phyloP scores from a whole-genome alignment of 257 asterid genomes.

The Forsythia viridissima region DNA sequence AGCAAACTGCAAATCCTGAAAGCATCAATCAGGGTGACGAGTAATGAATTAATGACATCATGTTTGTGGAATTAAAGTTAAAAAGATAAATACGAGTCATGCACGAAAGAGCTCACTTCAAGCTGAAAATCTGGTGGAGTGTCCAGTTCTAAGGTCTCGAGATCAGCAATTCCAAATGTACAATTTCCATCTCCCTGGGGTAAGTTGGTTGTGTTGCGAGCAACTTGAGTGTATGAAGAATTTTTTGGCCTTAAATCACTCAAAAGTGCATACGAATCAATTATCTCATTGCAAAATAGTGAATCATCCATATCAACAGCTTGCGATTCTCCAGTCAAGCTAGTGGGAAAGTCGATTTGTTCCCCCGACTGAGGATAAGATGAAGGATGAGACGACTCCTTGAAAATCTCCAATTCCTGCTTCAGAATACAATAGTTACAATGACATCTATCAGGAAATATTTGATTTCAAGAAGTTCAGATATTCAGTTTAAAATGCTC shows the following conservation, averaged over 20 bases:
- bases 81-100: background rate
- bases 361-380: constrained; percentile 36
- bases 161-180: constrained; percentile 47
- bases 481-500: background rate
- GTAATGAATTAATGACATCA: background rate
- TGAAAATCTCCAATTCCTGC: constrained; percentile 43
- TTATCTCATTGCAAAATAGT: constrained; percentile 48
- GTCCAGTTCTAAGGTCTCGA: constrained; percentile 58
- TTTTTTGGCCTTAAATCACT: constrained; percentile 21
- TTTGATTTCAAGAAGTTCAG: background rate
- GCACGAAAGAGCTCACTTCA: constrained; percentile 34
- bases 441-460: background rate
- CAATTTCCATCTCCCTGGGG: constrained; percentile 36
- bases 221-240: constrained; percentile 31
- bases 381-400: constrained; percentile 24
- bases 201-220: constrained; percentile 17
- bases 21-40: background rate
- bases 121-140: constrained; percentile 70
- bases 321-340: constrained; percentile 48
- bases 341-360: constrained; percentile 30
- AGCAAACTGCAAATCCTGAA: constrained; percentile 60
- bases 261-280: constrained; percentile 25
- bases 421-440: constrained; percentile 11
- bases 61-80: background rate
- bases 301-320: constrained; percentile 34